A percentile compares a stretch with the other conserved stretches of the same genome.
These are phyloP conservation scores for Mycogone perniciosa DNA, from an alignment of 2,329 filamentous ascomycete species.

Conservation along the genomic window DNA sequence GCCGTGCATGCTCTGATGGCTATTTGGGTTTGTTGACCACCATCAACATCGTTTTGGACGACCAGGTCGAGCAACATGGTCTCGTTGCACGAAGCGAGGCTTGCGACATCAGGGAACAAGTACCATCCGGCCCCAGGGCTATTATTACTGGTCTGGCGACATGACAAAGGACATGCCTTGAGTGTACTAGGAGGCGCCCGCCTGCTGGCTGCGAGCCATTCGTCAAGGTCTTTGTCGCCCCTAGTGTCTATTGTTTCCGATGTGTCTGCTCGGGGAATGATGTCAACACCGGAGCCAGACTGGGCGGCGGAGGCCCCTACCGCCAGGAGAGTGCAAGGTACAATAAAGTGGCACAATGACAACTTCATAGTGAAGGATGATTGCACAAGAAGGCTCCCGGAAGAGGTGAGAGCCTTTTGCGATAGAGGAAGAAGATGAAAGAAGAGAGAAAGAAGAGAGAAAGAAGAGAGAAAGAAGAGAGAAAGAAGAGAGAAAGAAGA, in stretches of 20 bases:
- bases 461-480: no score
- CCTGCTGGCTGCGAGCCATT: constrained; percentile 5
- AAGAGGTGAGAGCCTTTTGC: no score
- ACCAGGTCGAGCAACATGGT: background rate
- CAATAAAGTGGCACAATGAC: background rate
- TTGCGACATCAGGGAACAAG: background rate
- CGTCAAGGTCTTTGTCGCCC: background rate
- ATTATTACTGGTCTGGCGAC: background rate
- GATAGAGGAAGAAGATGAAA: no score
- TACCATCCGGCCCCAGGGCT: background rate
- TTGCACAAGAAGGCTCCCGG: no score
- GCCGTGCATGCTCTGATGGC: background rate
- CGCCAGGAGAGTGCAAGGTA: background rate
- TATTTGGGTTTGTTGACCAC: background rate
- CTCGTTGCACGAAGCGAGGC: constrained; percentile 1
- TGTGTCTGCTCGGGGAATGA: background rate
- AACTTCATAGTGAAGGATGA: background rate
- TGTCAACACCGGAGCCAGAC: background rate
- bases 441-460: no score
- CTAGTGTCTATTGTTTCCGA: background rate
- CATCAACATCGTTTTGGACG: background rate
- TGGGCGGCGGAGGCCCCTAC: background rate
- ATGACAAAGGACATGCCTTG: background rate
- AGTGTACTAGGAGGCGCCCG: constrained; percentile 2
- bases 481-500: no score